Evolutionary conservation across 768 basidiomycete species (phyloP).

Genomic region (Gloeostereum incarnatum): DNA sequence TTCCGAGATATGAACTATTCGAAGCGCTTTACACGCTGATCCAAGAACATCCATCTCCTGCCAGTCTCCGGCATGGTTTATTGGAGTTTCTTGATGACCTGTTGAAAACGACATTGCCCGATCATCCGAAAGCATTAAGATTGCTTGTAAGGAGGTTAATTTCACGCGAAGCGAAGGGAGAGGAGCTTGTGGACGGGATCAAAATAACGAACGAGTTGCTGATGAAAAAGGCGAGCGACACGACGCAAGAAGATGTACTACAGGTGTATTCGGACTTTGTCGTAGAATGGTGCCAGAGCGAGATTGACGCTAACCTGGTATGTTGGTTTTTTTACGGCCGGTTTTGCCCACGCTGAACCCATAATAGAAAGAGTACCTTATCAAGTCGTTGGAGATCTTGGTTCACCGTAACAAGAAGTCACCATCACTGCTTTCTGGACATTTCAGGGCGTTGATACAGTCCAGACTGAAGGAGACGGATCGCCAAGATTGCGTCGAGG

Average conservation of each 20-base stretch:
- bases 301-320: conserved; percentile 40
- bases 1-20: conserved; percentile 33
- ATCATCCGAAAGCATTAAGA: conserved; percentile 25
- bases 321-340: conserved; percentile 14
- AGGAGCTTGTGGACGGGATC: conserved; percentile 27
- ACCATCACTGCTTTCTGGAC: conserved; percentile 20
- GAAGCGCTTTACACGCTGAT: conserved; percentile 26
- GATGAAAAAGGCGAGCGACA: conserved; percentile 11
- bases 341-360: conserved; percentile 1
- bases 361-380: conserved; percentile 46
- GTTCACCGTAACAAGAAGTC: conserved; percentile 15
- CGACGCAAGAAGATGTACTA: conserved; percentile 15
- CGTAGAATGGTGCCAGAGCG: conserved; percentile 38
- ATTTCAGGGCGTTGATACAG: conserved; percentile 19
- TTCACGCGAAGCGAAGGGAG: conserved; percentile 17
- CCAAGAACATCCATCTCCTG: conserved; percentile 24
- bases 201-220: conserved; percentile 28
- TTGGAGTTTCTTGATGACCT: conserved; percentile 30
- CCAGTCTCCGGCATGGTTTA: conserved; percentile 23
- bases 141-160: conserved; percentile 25
- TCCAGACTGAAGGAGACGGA: conserved; percentile 6
- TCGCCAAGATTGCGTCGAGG: conserved; percentile 25
- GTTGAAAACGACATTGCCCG: conserved; percentile 20
- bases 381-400: conserved; percentile 29
- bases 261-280: conserved; percentile 41